Evolutionary conservation across 371 early-diverging fungal species (phyloP), one percentile per base, ranked within the genome.

Genomic region (Umbelopsis sp.): DNA sequence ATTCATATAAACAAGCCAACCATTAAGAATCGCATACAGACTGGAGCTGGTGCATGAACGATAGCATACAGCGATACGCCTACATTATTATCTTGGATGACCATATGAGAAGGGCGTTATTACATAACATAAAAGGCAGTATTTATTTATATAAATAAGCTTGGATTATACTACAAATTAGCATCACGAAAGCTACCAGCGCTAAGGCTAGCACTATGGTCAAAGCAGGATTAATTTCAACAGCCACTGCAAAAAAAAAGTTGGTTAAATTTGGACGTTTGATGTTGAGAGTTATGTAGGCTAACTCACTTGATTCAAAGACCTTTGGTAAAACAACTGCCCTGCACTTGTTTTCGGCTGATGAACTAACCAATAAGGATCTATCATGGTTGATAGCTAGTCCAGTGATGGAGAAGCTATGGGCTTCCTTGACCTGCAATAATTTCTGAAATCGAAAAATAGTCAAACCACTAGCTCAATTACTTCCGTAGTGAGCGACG

Each of bases 281-380:
- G 16, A 22, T 4, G 52, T 8, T 44, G 46, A 9, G 22, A 12
- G 2, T 3, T 10, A 35, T 12, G 14, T 41, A 44, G 8, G 8
- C 16, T 22, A 22, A 24, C 72, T 79, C 76, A 78, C 77, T 71
- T 50, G 66, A 69, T 41, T 80, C 74, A 71, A 87, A 87, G 16
- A 82, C 83, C 66, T 80, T 71, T 24, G 92, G 92, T 22, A 92
- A 72, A 29, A 63, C 57, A 20, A 84, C 77, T 44, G 89, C 78
- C 22, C 80, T 78, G 70, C 89, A 91, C 1, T 83, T 82, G 51
- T 83, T 86, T 63, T 92, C 92, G 1, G 89, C 89, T 8, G 92
- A 92, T 0, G 84, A 92, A 69, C 86, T 92, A 24, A 85, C 83
- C 44, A 92, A 64, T 48, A 83, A 66, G 5, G 81, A 80, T 41